phyloP scores from a whole-genome alignment of 2,329 filamentous ascomycete species.

The Aaosphaeria pasadenensis region DNA sequence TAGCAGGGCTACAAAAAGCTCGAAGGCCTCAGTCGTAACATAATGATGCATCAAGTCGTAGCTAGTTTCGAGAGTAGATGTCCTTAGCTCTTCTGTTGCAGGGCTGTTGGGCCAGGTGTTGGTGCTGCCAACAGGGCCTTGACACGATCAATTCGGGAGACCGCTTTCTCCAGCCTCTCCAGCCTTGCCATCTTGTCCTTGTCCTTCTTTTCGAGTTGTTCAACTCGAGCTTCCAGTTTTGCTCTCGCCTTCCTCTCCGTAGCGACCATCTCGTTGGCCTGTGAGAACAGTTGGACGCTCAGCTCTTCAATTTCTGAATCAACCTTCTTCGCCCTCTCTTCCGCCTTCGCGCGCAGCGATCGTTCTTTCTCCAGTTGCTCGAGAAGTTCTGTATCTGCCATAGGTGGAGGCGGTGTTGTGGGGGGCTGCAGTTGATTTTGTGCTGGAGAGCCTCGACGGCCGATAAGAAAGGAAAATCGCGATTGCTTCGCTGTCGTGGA shows the following conservation, averaged over 20 bases:
- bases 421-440: slow-evolving; percentile 10
- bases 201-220: slow-evolving; percentile 67
- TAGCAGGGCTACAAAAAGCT: no score
- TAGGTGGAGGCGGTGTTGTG: slow-evolving; percentile 22
- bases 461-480: slow-evolving; percentile 45
- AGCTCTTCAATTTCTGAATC: slow-evolving; percentile 76
- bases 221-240: slow-evolving; percentile 67
- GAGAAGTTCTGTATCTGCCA: slow-evolving; percentile 49
- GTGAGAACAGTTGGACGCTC: slow-evolving; percentile 70
- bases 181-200: slow-evolving; percentile 66
- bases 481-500: slow-evolving; percentile 27
- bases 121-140: slow-evolving; percentile 54
- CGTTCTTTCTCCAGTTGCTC: slow-evolving; percentile 66
- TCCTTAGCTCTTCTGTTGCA: no score
- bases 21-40: no score
- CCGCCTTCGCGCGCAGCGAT: slow-evolving; percentile 63
- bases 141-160: slow-evolving; percentile 69
- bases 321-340: slow-evolving; percentile 64
- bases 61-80: no score
- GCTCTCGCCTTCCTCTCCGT: slow-evolving; percentile 69
- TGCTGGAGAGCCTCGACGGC: slow-evolving; percentile 33
- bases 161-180: slow-evolving; percentile 68
- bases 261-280: slow-evolving; percentile 87
- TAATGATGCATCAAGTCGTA: no score
- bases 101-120: no score